These are phyloP conservation scores for Verruconis gallopava DNA, from an alignment of 2,329 filamentous ascomycete genomes.

Conservation along the genomic window DNA sequence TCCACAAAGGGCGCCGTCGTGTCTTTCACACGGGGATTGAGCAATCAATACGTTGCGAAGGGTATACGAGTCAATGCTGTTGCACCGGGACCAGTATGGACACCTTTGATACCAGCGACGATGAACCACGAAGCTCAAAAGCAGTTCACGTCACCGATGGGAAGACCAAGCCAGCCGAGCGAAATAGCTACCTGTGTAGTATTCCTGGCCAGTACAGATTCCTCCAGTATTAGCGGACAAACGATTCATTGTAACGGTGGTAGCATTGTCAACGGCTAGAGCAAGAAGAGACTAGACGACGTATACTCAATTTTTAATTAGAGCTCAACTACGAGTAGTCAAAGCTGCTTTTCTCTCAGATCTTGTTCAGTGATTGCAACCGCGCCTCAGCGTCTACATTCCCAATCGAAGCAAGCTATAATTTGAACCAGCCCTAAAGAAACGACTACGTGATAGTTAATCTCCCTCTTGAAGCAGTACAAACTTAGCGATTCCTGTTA, in stretches of 20 bases:
- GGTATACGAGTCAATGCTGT: conserved; percentile 40
- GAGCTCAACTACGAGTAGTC: too few relatives aligned
- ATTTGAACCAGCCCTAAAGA: too few relatives aligned
- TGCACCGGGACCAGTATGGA: conserved; percentile 42
- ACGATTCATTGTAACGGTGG: conserved; percentile 44
- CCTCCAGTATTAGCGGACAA: conserved; percentile 62
- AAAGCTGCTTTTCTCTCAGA: too few relatives aligned
- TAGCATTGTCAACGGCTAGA: conserved; percentile 37
- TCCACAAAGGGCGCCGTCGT: conserved; percentile 48
- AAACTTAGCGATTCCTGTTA: too few relatives aligned
- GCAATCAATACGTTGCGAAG: conserved; percentile 41
- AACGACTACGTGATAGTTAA: too few relatives aligned
- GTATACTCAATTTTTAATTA: too few relatives aligned
- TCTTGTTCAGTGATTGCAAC: too few relatives aligned
- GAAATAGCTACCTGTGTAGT: conserved; percentile 75
- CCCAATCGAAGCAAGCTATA: too few relatives aligned
- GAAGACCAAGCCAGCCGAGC: conserved; percentile 63
- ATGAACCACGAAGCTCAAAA: conserved; percentile 60
- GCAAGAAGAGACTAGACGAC: too few relatives aligned
- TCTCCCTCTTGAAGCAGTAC: too few relatives aligned
- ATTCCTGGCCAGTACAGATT: conserved; percentile 64
- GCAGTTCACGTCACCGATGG: conserved; percentile 61
- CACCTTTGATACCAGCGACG: conserved; percentile 61
- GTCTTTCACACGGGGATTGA: conserved; percentile 41
- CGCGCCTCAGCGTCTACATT: too few relatives aligned